Evolutionary conservation across 164 flowering plant genomes (phyloP), one percentile per base, ranked within the genome.

Genomic region (Cinnamomum micranthum): DNA sequence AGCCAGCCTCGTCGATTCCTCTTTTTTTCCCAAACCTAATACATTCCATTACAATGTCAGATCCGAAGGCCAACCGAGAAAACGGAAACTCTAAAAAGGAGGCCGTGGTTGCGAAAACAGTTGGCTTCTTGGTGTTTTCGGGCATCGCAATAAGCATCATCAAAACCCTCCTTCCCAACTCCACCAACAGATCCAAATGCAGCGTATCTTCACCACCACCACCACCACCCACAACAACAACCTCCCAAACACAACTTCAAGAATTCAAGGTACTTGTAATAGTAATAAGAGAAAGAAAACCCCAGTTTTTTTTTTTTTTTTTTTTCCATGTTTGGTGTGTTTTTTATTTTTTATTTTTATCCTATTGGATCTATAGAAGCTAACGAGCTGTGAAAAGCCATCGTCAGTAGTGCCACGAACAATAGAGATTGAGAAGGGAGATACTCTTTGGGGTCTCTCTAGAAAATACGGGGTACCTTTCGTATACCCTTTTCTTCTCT

Each of bases 401-500:
- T 47, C 50, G 1, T 3, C 31, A 27, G 47, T 1, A 41, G 47
- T 7, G 47, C n/a, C 33, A 7, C 76, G 58, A 55, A 79, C 75
- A 1, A 24, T 86, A 2, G 81, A 84, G 80, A 86, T 84, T 71
- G 87, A 70, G 71, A 86, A 75, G 59, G 88, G 88, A 72, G 88
- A 84, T 77, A 86, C 88, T 0, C 86, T 84, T 24, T 86, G 87
- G 88, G 87, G 86, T 20, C 81, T 86, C 47, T 82, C 87, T 22
- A 80, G 79, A 68, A 77, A 81, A 83, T 79, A 80, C 69, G 88
- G 86, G 85, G 88, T 85, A 76, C 25, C 72, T 22, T 28, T 60
- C 27, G 41, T 19, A 22, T 33, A 55, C 14, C 4, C 4, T 22
- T 25, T 33, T 55, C 13, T 23, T 64, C 25, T 13, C 27, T 47